Evolutionary conservation across 2,329 filamentous ascomycete genomes (phyloP), one percentile per base, ranked within the genome.

Genomic region (Fusarium euwallaceae): DNA sequence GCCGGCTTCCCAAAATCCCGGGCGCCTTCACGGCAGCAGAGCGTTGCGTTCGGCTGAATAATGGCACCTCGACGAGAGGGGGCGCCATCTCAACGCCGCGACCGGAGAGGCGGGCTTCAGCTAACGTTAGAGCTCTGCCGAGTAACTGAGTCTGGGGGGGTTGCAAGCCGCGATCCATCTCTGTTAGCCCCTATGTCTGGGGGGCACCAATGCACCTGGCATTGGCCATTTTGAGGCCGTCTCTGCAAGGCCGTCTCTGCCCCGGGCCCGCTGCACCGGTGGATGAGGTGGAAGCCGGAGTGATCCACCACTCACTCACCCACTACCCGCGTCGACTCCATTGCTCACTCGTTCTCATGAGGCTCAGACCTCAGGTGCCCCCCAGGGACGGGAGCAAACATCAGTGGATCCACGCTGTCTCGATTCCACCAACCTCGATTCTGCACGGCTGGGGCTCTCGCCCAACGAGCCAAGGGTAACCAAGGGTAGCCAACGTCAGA

Each of bases 1-100:
- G 43, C 36, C 61, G 65, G 73, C 67, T 61, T 67, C 66, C 75
- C 74, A 70, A 65, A 64, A 65, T 68, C 67, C 74, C 64, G 71
- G 73, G 53, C 73, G 65, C 66, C 61, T 55, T 45, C 56, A 72
- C 68, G 32, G 62, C 61, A 60, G 58, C 60, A 56, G 45, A 55
- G 43, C 68, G 59, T 70, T 34, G 39, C 61, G 56, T 36, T 59
- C 41, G 55, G 69, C 55, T 65, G 37, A 56, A 59, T 62, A 72
- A 36, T 64, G 66, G 56, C 22, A 62, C 61, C 66, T 69, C 72
- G 29, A 8, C 34, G 41, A 67, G 48, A 65, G 66, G 56, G 65
- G 66, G 56, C 41, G 55, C 67, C 72, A 53, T 32, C 51, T 29
- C 20, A 51, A 45, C 59, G 41, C 59, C 43, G 34, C 45, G 62